These are phyloP conservation scores for Candida suzukii DNA, from an alignment of 805 yeast genomes.

Conservation along the genomic window DNA sequence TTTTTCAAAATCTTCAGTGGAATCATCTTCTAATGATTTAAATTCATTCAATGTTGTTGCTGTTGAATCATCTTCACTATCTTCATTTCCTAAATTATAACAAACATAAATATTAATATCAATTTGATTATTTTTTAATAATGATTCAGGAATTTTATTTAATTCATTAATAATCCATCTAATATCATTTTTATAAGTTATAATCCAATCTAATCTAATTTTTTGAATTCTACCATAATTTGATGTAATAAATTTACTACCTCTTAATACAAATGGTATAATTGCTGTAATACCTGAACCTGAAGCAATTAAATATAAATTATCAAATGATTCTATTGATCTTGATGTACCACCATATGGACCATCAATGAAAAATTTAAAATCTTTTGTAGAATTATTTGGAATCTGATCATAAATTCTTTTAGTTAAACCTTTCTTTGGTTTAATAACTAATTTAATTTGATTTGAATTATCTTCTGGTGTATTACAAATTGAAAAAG, in stretches of 20 bases:
- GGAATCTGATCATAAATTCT: conserved; percentile 18
- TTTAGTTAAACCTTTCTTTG: conserved; percentile 41
- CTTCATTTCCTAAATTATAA: neutral
- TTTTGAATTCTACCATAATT: conserved; percentile 14
- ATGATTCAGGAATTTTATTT: conserved; percentile 23
- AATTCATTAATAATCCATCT: conserved; percentile 36
- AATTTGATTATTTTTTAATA: conserved; percentile 9
- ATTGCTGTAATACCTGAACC: conserved; percentile 51
- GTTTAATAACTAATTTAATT: conserved; percentile 37
- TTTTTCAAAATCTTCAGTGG: neutral
- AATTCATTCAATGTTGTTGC: neutral
- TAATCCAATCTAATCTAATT: conserved; percentile 40
- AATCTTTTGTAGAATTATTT: conserved; percentile 11
- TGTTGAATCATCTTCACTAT: neutral
- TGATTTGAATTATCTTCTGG: conserved; percentile 12
- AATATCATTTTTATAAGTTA: conserved; percentile 25
- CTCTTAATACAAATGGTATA: conserved; percentile 30
- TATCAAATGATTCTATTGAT: conserved; percentile 37
- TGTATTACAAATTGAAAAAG: conserved; percentile 37
- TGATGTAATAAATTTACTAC: conserved; percentile 16
- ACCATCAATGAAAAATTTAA: conserved; percentile 40
- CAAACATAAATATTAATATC: conserved; percentile 12
- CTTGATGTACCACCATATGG: conserved; percentile 51
- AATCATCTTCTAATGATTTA: neutral
- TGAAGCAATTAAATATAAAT: conserved; percentile 33